phyloP scores from a whole-genome alignment of 1,284 basidiomycete genomes.

The Malassezia brasiliensis region DNA sequence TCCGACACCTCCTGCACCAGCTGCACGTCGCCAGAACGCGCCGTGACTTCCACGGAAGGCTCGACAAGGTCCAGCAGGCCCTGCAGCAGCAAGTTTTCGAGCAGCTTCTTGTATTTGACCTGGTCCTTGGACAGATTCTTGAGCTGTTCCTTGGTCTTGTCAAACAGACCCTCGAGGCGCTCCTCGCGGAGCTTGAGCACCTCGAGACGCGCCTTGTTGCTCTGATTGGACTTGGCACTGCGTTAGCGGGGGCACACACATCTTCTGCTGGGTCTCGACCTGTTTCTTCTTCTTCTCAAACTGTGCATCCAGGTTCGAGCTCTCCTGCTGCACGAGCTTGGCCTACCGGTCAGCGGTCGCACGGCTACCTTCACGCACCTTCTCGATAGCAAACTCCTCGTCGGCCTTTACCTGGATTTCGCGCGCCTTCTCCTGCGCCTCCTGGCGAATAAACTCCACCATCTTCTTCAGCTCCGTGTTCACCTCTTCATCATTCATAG shows the following conservation, averaged over 20 bases:
- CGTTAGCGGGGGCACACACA: constrained; percentile 23
- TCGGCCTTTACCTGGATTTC: constrained; percentile 49
- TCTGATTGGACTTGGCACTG: constrained; percentile 88
- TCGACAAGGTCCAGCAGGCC: constrained; percentile 45
- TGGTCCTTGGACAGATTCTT: constrained; percentile 62
- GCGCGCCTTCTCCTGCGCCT: constrained; percentile 46
- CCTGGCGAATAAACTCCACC: constrained; percentile 51
- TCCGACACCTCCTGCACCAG: constrained; percentile 55
- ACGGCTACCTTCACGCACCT: constrained; percentile 15
- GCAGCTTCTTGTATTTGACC: constrained; percentile 51
- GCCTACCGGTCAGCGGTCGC: constrained; percentile 18
- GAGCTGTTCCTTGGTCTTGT: constrained; percentile 59
- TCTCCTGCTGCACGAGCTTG: constrained; percentile 45
- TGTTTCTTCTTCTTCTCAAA: constrained; percentile 47
- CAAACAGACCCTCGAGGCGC: constrained; percentile 79
- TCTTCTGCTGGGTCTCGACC: constrained; percentile 42
- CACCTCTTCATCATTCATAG: constrained; percentile 91
- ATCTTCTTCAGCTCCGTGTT: constrained; percentile 98
- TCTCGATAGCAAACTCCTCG: constrained; percentile 48
- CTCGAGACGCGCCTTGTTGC: constrained; percentile 82
- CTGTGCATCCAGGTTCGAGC: constrained; percentile 38
- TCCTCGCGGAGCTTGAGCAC: constrained; percentile 86
- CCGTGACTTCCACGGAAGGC: constrained; percentile 32
- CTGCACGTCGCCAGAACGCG: constrained; percentile 36
- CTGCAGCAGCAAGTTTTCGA: constrained; percentile 60